These are phyloP conservation scores for Suillus sp. DNA, from an alignment of 768 basidiomycete species.

Conservation along the genomic window DNA sequence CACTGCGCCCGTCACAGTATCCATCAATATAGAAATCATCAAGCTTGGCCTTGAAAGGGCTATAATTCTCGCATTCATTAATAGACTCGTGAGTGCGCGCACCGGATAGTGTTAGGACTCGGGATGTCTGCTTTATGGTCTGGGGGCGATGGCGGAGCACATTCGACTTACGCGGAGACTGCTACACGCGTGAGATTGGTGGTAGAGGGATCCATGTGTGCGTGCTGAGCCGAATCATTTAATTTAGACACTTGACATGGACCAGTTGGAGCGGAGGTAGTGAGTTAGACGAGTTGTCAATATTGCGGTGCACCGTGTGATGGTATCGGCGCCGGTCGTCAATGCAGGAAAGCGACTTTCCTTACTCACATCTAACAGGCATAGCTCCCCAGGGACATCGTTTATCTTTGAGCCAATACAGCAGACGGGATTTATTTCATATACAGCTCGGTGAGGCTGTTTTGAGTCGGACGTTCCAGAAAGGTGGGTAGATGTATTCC, in stretches of 20 bases:
- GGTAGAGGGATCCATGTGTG: slow-evolving; percentile 56
- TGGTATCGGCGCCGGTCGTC: slow-evolving; percentile 32
- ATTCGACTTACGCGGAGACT: slow-evolving; percentile 46
- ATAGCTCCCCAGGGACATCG: no score
- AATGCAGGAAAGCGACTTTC: slow-evolving; percentile 19
- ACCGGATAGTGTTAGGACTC: slow-evolving; percentile 31
- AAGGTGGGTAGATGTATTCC: slow-evolving; percentile 58
- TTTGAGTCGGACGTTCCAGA: slow-evolving; percentile 47
- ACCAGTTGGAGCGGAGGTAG: slow-evolving; percentile 53
- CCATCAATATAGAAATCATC: slow-evolving; percentile 35
- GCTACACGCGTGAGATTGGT: slow-evolving; percentile 45
- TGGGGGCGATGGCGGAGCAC: slow-evolving; percentile 53
- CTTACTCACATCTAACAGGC: slow-evolving; percentile 56
- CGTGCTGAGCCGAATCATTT: slow-evolving; percentile 36
- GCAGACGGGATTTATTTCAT: slow-evolving; percentile 55
- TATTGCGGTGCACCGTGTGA: slow-evolving; percentile 43
- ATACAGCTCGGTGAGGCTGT: slow-evolving; percentile 51
- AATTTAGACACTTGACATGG: slow-evolving; percentile 44
- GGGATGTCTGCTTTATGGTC: slow-evolving; percentile 58
- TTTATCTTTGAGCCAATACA: slow-evolving; percentile 48
- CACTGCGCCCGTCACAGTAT: slow-evolving; percentile 27
- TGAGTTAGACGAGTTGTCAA: slow-evolving; percentile 27
- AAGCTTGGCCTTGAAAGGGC: slow-evolving; percentile 15
- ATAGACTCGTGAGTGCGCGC: slow-evolving; percentile 49
- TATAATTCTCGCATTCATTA: slow-evolving; percentile 45